These are phyloP conservation scores for Laburnicola sp. DNA, from an alignment of 2,329 filamentous ascomycete genomes.

Conservation along the genomic window DNA sequence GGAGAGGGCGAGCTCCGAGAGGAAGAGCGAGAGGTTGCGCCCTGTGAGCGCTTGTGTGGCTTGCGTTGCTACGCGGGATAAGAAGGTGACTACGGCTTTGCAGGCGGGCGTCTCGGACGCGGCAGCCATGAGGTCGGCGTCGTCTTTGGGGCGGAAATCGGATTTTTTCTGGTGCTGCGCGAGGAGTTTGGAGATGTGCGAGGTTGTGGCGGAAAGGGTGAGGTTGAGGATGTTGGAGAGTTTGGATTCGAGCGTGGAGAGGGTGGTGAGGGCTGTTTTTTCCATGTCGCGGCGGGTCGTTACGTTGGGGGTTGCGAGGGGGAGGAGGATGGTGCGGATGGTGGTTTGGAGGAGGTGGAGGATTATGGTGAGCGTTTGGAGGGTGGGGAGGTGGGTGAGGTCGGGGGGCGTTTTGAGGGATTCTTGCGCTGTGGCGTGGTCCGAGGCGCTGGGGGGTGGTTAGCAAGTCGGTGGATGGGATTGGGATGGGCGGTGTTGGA, in stretches of 20 bases:
- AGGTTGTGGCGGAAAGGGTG: slow-evolving; percentile 71
- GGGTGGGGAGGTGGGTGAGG: slow-evolving; percentile 75
- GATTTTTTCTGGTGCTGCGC: slow-evolving; percentile 75
- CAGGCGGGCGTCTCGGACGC: slow-evolving; percentile 75
- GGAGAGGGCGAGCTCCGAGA: slow-evolving; percentile 79
- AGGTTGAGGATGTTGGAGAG: slow-evolving; percentile 71
- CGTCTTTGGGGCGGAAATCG: slow-evolving; percentile 86
- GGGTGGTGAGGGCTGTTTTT: slow-evolving; percentile 72
- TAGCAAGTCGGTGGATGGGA: slow-evolving; percentile 7
- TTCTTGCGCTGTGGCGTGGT: slow-evolving; percentile 76
- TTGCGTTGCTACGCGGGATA: slow-evolving; percentile 66
- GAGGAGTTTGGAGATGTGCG: slow-evolving; percentile 72
- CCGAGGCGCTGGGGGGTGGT: slow-evolving; percentile 50
- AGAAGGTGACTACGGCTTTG: slow-evolving; percentile 76
- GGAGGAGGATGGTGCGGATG: slow-evolving; percentile 85
- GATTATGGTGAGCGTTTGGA: slow-evolving; percentile 83
- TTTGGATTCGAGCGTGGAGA: slow-evolving; percentile 82
- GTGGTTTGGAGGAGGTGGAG: slow-evolving; percentile 93
- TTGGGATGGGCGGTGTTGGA: background rate
- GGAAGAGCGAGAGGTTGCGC: slow-evolving; percentile 79
- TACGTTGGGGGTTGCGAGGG: slow-evolving; percentile 84
- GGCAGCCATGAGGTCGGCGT: slow-evolving; percentile 53
- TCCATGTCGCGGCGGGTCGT: slow-evolving; percentile 90
- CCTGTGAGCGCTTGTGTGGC: slow-evolving; percentile 74
- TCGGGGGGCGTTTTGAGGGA: slow-evolving; percentile 83